A percentile compares a stretch with the other conserved stretches of the same genome.
Evolutionary conservation across 768 basidiomycete species (phyloP).

Genomic region (Xanthoconium purpureum): DNA sequence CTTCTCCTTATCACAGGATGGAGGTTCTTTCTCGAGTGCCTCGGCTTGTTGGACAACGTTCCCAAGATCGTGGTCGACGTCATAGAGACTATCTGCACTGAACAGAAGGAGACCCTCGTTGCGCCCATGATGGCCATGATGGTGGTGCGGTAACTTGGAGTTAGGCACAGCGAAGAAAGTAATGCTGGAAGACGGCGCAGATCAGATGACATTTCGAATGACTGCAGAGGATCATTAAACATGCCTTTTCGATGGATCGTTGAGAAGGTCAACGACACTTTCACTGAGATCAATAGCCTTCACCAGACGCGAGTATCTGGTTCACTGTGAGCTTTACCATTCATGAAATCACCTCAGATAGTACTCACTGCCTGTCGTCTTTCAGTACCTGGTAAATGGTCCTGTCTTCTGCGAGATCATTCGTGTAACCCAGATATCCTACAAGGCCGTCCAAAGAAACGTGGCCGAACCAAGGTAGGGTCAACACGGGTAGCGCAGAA

Average conservation of each 20-base stretch:
- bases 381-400: constrained; percentile 14
- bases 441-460: constrained; percentile 12
- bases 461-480: constrained; percentile 25
- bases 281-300: constrained; percentile 15
- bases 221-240: background rate
- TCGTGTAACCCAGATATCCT: constrained; percentile 6
- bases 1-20: constrained; percentile 44
- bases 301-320: constrained; percentile 12
- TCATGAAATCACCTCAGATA: background rate
- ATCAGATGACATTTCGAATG: background rate
- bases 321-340: background rate
- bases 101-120: background rate
- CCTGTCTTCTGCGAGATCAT: background rate
- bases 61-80: constrained; percentile 2
- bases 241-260: constrained; percentile 11
- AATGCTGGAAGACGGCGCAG: background rate
- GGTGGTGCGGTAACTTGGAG: background rate
- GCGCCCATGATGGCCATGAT: background rate
- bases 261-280: constrained; percentile 10
- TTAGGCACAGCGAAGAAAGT: constrained; percentile 16
- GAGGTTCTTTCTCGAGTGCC: constrained; percentile 40
- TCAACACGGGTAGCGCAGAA: constrained; percentile 18
- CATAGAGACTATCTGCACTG: background rate
- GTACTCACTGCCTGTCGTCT: constrained; percentile 8
- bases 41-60: constrained; percentile 22